A percentile compares a stretch with the other conserved stretches of the same genome.
Evolutionary conservation across 768 basidiomycete genomes (phyloP).

Genomic region (Kwoniella dejecticola): DNA sequence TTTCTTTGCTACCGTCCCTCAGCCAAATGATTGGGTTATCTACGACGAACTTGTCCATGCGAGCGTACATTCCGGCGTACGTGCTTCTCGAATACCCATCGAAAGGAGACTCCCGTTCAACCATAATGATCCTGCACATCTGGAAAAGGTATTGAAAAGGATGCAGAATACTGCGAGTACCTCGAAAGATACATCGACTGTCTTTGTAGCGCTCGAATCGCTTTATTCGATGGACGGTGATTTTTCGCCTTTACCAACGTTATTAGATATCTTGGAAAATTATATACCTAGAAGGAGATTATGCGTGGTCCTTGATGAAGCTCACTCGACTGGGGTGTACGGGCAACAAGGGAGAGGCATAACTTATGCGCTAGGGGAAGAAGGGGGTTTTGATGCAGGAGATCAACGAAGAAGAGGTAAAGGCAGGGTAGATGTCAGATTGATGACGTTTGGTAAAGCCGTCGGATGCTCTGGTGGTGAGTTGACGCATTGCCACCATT

Average conservation of each 20-base stretch:
- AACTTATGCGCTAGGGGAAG: conserved; percentile 65
- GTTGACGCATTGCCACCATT: conserved; percentile 48
- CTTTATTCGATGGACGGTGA: conserved; percentile 98
- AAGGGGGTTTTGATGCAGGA: conserved; percentile 7
- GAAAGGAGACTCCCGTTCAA: conserved; percentile 62
- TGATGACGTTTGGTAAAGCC: conserved; percentile 94
- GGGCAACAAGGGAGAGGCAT: conserved; percentile 75
- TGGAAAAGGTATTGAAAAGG: conserved; percentile 60
- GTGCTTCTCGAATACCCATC: conserved; percentile 59
- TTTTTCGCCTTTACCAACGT: conserved; percentile 70
- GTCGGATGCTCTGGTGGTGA: conserved; percentile 80
- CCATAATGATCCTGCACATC: conserved; percentile 69
- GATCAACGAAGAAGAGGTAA: conserved; percentile 58
- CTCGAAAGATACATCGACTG: conserved; percentile 45
- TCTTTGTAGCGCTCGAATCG: conserved; percentile 84
- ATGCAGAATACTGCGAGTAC: conserved; percentile 54
- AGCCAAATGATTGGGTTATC: conserved; percentile 72
- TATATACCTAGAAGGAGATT: conserved; percentile 64
- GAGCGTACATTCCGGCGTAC: conserved; percentile 84
- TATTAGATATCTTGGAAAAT: conserved; percentile 66
- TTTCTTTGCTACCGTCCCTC: conserved; percentile 79
- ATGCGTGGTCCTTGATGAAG: conserved; percentile 83
- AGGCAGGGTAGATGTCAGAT: conserved; percentile 68
- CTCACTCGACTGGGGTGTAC: conserved; percentile 89
- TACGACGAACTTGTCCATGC: conserved; percentile 90